These are phyloP conservation scores for Cryptosporidium canis DNA, from an alignment of 169 alveolate species.

Conservation along the genomic window DNA sequence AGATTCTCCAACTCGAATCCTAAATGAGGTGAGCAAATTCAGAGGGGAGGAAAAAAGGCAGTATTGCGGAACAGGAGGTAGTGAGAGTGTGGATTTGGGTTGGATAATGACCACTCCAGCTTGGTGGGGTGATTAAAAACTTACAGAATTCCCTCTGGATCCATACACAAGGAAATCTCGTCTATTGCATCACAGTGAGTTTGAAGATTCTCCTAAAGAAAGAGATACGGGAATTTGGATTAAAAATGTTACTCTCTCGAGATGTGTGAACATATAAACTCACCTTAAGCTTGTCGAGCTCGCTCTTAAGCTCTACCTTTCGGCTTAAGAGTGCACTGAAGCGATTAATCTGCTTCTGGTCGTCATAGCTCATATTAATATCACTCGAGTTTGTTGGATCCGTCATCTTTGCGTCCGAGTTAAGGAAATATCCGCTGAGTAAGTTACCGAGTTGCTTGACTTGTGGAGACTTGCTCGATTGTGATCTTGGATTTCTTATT, in stretches of 20 bases:
- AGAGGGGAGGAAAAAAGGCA: too few species aligned
- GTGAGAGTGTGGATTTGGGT: neutral
- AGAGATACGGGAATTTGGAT: neutral
- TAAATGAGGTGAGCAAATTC: too few species aligned
- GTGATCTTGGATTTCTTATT: neutral
- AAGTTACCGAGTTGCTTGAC: neutral
- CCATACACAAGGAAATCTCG: constrained; percentile 58
- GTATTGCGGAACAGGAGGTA: neutral
- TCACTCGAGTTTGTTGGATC: constrained; percentile 1
- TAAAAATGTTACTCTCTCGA: neutral
- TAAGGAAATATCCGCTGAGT: neutral
- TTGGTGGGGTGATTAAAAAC: neutral
- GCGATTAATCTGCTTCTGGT: constrained; percentile 52
- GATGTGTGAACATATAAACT: neutral
- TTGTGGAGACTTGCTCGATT: neutral
- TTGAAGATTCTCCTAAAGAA: constrained; percentile 36
- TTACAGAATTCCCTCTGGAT: constrained; percentile 63
- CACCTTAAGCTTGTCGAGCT: constrained; percentile 43
- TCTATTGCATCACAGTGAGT: constrained; percentile 57
- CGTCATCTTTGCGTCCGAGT: neutral
- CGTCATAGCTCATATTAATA: constrained; percentile 49
- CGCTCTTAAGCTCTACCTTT: neutral
- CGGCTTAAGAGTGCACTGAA: constrained; percentile 36
- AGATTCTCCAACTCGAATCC: constrained; percentile 51
- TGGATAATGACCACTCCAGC: neutral